Conservation (phyloP, 805 yeast genomes). For the Lipomyces mesembrius region DNA sequence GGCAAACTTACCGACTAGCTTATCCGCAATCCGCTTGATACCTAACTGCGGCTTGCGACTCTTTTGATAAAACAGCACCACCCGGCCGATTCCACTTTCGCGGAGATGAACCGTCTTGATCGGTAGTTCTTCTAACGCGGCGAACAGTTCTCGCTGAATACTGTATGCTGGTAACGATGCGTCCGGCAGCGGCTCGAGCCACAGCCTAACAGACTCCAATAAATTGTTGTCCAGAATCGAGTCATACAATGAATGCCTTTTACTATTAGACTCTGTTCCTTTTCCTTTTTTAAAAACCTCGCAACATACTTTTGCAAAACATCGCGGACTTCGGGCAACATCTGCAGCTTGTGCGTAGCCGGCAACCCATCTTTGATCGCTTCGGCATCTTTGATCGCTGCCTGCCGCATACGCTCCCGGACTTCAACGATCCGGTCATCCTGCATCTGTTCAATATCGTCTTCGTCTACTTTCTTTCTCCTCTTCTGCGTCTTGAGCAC, state of each 20-base stretch:
- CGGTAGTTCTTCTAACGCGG: constrained; percentile 75
- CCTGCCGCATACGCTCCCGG: constrained; percentile 85
- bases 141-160: constrained; percentile 85
- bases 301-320: constrained; percentile 60
- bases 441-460: constrained; percentile 91
- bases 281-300: no score
- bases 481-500: constrained; percentile 65
- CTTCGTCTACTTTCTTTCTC: constrained; percentile 78
- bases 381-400: constrained; percentile 59
- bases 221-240: constrained; percentile 92
- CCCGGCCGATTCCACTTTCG: constrained; percentile 93
- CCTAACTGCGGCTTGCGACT: constrained; percentile 85
- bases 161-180: constrained; percentile 97
- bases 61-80: constrained; percentile 89
- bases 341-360: constrained; percentile 75
- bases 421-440: constrained; percentile 84
- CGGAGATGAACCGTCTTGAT: constrained; percentile 94
- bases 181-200: constrained; percentile 99
- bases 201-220: constrained; percentile 88
- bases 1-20: constrained; percentile 55
- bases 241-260: constrained; percentile 74
- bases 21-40: constrained; percentile 86
- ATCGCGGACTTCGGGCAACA: constrained; percentile 77
- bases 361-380: constrained; percentile 64
- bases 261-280: not conserved